These are phyloP conservation scores for Neofusicoccum laricinum DNA, from an alignment of 2,329 filamentous ascomycete species.

Conservation along the genomic window DNA sequence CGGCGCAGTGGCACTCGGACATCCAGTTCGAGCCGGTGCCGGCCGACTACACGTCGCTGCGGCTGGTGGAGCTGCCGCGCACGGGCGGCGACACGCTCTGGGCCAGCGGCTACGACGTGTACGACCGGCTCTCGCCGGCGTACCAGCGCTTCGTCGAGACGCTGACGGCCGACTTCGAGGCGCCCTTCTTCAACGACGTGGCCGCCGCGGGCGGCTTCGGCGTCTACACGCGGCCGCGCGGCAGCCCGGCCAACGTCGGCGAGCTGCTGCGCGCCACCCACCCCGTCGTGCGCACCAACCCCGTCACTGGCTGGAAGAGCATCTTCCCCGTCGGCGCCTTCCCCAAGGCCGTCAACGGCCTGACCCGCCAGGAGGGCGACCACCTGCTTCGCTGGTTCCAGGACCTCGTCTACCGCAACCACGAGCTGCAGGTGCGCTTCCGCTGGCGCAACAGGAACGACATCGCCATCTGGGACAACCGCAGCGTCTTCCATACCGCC, in stretches of 20 bases:
- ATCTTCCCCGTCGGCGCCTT: slow-evolving; percentile 44
- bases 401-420: slow-evolving; percentile 45
- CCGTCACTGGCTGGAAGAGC: slow-evolving; percentile 61
- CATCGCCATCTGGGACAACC: slow-evolving; percentile 66
- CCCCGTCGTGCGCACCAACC: slow-evolving; percentile 60
- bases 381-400: slow-evolving; percentile 44
- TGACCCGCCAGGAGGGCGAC: slow-evolving; percentile 43
- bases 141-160: slow-evolving; percentile 49
- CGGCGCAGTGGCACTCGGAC: slow-evolving; percentile 53
- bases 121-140: slow-evolving; percentile 48
- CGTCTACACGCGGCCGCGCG: slow-evolving; percentile 48
- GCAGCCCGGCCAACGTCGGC: slow-evolving; percentile 56
- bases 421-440: slow-evolving; percentile 51
- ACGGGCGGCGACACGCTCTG: slow-evolving; percentile 30
- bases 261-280: slow-evolving; percentile 50
- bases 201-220: slow-evolving; percentile 43
- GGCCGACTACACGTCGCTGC: slow-evolving; percentile 39
- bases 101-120: slow-evolving; percentile 43
- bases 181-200: slow-evolving; percentile 43
- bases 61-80: slow-evolving; percentile 32
- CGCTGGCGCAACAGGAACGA: slow-evolving; percentile 51
- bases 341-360: slow-evolving; percentile 39
- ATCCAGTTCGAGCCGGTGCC: slow-evolving; percentile 42
- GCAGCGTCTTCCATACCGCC: slow-evolving; percentile 57
- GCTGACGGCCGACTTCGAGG: slow-evolving; percentile 46